Conservation (phyloP, 2,329 filamentous ascomycete genomes). For the Fusarium armeniacum region DNA sequence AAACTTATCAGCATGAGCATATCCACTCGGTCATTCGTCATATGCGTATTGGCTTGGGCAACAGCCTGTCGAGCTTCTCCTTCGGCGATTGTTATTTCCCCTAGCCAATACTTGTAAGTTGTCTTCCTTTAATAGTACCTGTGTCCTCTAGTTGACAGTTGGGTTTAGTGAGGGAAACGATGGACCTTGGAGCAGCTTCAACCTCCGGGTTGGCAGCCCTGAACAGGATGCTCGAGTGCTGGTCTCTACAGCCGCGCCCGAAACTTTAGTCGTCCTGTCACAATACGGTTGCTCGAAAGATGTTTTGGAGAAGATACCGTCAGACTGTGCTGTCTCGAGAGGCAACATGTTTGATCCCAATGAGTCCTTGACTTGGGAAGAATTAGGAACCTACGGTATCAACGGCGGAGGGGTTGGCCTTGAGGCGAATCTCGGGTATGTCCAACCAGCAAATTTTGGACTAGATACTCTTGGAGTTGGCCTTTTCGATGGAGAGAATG, state of each 20-base stretch:
- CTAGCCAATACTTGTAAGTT: slow-evolving; percentile 6
- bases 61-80: not conserved
- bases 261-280: not conserved
- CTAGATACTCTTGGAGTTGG: slow-evolving; percentile 1
- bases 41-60: not conserved
- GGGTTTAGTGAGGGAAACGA: not conserved
- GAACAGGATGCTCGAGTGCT: slow-evolving; percentile 2
- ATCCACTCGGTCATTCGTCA: not conserved
- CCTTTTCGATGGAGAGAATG: not conserved
- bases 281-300: slow-evolving; percentile 6
- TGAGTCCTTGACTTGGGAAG: not conserved
- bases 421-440: slow-evolving; percentile 4
- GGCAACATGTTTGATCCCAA: slow-evolving; percentile 1
- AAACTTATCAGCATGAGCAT: not conserved
- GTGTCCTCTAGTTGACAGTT: not conserved
- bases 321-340: slow-evolving; percentile 3
- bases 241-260: not conserved
- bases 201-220: not conserved
- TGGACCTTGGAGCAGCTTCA: slow-evolving; percentile 9
- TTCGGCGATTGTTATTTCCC: not conserved
- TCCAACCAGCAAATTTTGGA: slow-evolving; percentile 6
- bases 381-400: not conserved
- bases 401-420: not conserved
- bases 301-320: not conserved
- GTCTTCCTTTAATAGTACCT: too few species aligned